These are phyloP conservation scores for Fusarium tanahbumbuense DNA, from an alignment of 2,329 filamentous ascomycete genomes.

Conservation along the genomic window DNA sequence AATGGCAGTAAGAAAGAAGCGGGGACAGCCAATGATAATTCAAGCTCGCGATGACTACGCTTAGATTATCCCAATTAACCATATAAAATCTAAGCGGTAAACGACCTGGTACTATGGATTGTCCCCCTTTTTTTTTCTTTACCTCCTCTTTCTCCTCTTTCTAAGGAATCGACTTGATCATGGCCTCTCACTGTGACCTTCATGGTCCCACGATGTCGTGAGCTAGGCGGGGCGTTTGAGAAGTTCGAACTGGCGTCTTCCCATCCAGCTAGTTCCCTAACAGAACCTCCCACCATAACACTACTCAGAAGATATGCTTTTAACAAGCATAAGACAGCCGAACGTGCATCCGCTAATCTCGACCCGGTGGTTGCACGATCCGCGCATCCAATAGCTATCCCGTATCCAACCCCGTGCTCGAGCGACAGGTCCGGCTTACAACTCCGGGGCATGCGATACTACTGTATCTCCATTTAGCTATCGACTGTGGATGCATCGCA, in stretches of 20 bases:
- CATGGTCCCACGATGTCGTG: constrained; percentile 30
- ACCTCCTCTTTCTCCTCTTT: constrained; percentile 18
- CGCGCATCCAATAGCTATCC: constrained; percentile 46
- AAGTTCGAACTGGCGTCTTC: not conserved
- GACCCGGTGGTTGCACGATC: constrained; percentile 35
- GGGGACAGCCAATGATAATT: constrained; percentile 23
- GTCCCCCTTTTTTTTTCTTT: constrained; percentile 5
- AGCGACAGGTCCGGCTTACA: constrained; percentile 47
- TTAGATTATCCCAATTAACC: not conserved
- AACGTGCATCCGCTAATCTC: constrained; percentile 47
- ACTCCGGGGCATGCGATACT: constrained; percentile 3
- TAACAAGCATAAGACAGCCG: constrained; percentile 8
- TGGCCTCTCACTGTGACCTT: constrained; percentile 3
- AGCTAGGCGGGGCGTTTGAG: constrained; percentile 21
- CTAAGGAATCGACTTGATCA: constrained; percentile 3
- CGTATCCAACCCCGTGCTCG: constrained; percentile 49
- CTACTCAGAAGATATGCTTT: not conserved
- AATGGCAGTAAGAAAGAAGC: constrained; percentile 34
- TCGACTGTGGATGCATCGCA: constrained; percentile 16
- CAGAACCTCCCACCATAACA: not conserved
- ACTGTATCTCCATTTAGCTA: constrained; percentile 25
- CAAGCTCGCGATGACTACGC: not conserved
- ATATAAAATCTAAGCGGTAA: constrained; percentile 16
- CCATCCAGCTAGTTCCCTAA: constrained; percentile 21
- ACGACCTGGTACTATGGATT: constrained; percentile 14